phyloP scores from a whole-genome alignment of 441 rosid genomes.

The Cnidoscolus chayamansa region DNA sequence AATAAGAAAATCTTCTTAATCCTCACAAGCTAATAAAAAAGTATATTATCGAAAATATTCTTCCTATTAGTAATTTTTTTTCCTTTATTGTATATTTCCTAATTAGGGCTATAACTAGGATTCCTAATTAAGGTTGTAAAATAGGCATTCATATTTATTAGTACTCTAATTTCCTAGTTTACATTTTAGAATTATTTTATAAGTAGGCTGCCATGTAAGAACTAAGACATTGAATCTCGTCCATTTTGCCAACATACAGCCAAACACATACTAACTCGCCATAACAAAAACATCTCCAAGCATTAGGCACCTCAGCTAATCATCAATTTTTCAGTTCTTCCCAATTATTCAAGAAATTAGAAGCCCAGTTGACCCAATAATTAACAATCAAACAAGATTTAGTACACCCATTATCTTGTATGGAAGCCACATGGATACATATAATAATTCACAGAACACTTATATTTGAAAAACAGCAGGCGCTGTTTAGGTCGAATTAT shows the following conservation, averaged over 20 bases:
- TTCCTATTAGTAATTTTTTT: too few species aligned
- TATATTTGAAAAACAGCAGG: not conserved
- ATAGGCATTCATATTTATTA: too few species aligned
- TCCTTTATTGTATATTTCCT: too few species aligned
- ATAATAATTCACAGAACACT: not conserved
- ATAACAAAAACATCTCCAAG: not conserved
- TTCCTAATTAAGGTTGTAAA: too few species aligned
- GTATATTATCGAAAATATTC: too few species aligned
- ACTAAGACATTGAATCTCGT: too few species aligned
- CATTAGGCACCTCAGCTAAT: not conserved
- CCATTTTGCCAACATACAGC: too few species aligned
- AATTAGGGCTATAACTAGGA: too few species aligned
- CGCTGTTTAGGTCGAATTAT: not conserved
- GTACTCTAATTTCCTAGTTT: too few species aligned
- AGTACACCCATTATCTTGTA: not conserved
- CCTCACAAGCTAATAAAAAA: not conserved
- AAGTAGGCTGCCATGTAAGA: too few species aligned
- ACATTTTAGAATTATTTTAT: too few species aligned
- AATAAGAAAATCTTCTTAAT: not conserved
- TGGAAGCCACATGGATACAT: not conserved
- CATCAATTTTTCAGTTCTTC: not conserved
- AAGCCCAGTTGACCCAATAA: not conserved
- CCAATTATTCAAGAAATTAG: constrained; percentile 1
- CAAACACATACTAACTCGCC: not conserved
- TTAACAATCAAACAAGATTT: not conserved